These are phyloP conservation scores for Globisporangium rhizosaccharum DNA, from an alignment of 352 stramenopile species.

Conservation along the genomic window DNA sequence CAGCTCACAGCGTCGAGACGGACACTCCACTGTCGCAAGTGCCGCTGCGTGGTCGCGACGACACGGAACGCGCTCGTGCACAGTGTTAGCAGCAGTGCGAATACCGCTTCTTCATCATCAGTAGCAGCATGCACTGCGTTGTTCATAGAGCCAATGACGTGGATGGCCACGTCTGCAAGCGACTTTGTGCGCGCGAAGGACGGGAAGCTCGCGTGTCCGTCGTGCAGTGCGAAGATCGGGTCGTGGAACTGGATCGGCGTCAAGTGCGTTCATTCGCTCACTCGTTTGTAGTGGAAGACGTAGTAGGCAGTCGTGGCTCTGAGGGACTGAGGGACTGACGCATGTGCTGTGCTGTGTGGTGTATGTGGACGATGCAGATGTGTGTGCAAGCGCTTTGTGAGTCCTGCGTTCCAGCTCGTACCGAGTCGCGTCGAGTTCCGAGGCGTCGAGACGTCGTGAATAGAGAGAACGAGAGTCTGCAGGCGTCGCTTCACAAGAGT, in stretches of 20 bases:
- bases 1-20: slow-evolving; percentile 17
- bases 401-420: slow-evolving; percentile 54
- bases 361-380: slow-evolving; percentile 25
- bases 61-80: slow-evolving; percentile 38
- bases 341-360: too few species aligned
- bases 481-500: background rate
- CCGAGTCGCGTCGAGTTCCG: slow-evolving; percentile 34
- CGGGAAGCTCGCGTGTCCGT: slow-evolving; percentile 61
- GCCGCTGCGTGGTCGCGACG: slow-evolving; percentile 44
- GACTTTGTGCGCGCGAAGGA: slow-evolving; percentile 29
- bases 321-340: background rate
- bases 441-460: background rate
- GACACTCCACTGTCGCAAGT: slow-evolving; percentile 50
- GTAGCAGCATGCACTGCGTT: slow-evolving; percentile 16
- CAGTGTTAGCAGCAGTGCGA: background rate
- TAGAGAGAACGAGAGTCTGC: background rate
- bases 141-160: slow-evolving; percentile 63
- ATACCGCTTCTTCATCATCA: too few species aligned
- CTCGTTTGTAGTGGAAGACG: background rate
- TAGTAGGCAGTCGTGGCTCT: background rate
- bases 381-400: slow-evolving; percentile 49
- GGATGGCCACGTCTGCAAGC: slow-evolving; percentile 34
- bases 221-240: slow-evolving; percentile 68
- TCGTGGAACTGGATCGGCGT: slow-evolving; percentile 71
- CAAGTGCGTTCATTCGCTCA: slow-evolving; percentile 37